Conservation (phyloP, 2,329 filamentous ascomycete species). For the Aureobasidium subglaciale region DNA sequence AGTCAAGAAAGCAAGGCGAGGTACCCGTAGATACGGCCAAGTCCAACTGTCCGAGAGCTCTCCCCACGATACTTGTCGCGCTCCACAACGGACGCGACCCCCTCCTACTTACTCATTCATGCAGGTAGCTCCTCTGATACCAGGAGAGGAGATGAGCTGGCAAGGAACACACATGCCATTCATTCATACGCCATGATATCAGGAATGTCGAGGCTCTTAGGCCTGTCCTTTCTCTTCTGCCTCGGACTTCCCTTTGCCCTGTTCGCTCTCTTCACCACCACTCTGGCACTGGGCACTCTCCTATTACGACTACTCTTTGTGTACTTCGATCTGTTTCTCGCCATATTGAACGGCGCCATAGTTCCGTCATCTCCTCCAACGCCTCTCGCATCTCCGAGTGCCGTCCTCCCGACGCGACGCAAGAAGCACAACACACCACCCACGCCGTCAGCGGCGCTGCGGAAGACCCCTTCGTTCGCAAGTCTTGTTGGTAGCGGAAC, state of each 20-base stretch:
- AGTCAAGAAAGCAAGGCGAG: background rate
- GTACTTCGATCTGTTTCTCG: conserved; percentile 36
- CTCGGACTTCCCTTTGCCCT: conserved; percentile 30
- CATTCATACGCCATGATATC: background rate
- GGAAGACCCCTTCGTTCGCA: conserved; percentile 30
- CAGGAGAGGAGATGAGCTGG: background rate
- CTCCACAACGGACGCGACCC: background rate
- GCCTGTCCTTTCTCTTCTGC: conserved; percentile 5
- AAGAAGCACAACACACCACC: conserved; percentile 9
- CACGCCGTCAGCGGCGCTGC: conserved; percentile 17
- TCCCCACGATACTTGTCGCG: background rate
- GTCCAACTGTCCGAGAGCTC: background rate
- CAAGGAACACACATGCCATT: background rate
- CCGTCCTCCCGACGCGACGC: conserved; percentile 21
- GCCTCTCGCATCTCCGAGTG: conserved; percentile 22
- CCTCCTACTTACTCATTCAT: background rate
- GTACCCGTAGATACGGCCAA: background rate
- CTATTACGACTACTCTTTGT: conserved; percentile 34
- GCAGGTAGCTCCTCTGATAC: background rate
- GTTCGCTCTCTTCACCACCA: conserved; percentile 33
- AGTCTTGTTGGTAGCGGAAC: conserved; percentile 27
- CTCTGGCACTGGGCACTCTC: conserved; percentile 32
- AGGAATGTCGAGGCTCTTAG: background rate
- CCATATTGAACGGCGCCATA: conserved; percentile 28
- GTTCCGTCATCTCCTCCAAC: conserved; percentile 23